These are phyloP conservation scores for Tylopilus cervinicoccineus DNA, from an alignment of 768 basidiomycete genomes.

Conservation along the genomic window DNA sequence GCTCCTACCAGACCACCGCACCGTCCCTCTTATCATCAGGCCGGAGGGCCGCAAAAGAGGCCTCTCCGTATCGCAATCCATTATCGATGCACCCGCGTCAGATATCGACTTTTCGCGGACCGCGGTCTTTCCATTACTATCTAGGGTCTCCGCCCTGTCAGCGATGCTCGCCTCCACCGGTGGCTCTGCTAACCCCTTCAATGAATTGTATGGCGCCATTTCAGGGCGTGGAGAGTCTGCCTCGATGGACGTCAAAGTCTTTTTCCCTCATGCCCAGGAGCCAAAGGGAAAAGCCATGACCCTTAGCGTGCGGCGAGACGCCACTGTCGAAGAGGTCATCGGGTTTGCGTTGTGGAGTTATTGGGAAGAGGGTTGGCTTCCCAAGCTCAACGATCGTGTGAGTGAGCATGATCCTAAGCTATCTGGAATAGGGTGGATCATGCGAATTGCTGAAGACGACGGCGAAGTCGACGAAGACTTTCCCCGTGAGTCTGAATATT, in stretches of 20 bases:
- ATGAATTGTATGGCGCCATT: slow-evolving; percentile 81
- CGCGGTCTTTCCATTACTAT: slow-evolving; percentile 40
- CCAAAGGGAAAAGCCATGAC: slow-evolving; percentile 62
- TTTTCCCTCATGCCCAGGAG: slow-evolving; percentile 75
- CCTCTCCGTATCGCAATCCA: slow-evolving; percentile 25
- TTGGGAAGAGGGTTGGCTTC: slow-evolving; percentile 84
- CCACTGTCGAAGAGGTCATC: slow-evolving; percentile 92
- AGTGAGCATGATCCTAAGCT: slow-evolving; percentile 62
- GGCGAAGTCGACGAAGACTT: slow-evolving; percentile 99
- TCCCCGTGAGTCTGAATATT: slow-evolving; percentile 63
- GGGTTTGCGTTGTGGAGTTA: slow-evolving; percentile 91
- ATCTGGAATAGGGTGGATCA: slow-evolving; percentile 84
- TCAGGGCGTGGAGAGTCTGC: slow-evolving; percentile 70
- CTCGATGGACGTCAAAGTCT: slow-evolving; percentile 65
- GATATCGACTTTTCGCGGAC: slow-evolving; percentile 49
- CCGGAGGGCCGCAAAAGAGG: slow-evolving; percentile 29
- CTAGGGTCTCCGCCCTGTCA: slow-evolving; percentile 62
- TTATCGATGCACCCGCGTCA: slow-evolving; percentile 11
- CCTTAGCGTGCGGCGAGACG: slow-evolving; percentile 78
- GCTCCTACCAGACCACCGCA: slow-evolving; percentile 19
- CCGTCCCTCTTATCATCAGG: slow-evolving; percentile 18
- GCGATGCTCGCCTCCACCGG: slow-evolving; percentile 67
- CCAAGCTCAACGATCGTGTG: slow-evolving; percentile 67
- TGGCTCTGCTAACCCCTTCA: slow-evolving; percentile 75
- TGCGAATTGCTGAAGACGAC: slow-evolving; percentile 93